phyloP scores from a whole-genome alignment of 805 yeast species.

The Yarrowia sp. region DNA sequence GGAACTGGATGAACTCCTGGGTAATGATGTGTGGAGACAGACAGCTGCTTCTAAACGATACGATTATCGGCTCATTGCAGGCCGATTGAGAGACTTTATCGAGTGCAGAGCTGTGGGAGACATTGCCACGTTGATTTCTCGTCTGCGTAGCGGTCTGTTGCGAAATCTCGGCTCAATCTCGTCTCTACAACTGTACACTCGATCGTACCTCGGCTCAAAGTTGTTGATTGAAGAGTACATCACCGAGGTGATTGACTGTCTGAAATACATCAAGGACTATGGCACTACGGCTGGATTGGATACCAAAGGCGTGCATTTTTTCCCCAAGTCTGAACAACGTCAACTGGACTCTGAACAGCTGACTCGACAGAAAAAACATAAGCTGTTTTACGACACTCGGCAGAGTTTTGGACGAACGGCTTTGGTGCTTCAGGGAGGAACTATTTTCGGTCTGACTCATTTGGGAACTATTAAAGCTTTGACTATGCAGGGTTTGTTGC shows the following conservation, averaged over 20 bases:
- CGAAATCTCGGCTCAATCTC: conserved; percentile 92
- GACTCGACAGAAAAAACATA: conserved; percentile 54
- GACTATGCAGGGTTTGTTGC: conserved; percentile 70
- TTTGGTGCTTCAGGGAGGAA: conserved; percentile 88
- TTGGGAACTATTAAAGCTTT: conserved; percentile 87
- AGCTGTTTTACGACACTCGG: conserved; percentile 80
- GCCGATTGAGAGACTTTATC: conserved; percentile 60
- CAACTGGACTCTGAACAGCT: conserved; percentile 34
- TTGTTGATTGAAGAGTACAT: conserved; percentile 83
- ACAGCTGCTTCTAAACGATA: conserved; percentile 78
- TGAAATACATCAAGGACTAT: conserved; percentile 56
- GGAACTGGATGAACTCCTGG: conserved; percentile 44
- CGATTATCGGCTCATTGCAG: conserved; percentile 79
- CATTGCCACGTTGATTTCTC: conserved; percentile 55
- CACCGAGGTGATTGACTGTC: conserved; percentile 66
- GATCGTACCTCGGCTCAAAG: conserved; percentile 87
- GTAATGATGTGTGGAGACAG: conserved; percentile 57
- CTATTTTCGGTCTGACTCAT: conserved; percentile 90
- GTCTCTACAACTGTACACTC: conserved; percentile 70
- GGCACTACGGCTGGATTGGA: conserved; percentile 1
- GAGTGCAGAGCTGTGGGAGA: conserved; percentile 62
- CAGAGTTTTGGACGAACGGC: conserved; percentile 92
- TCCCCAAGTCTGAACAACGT: conserved; percentile 32
- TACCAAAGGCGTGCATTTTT: conserved; percentile 17
- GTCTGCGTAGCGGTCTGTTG: conserved; percentile 76